A percentile compares a stretch with the other conserved stretches of the same genome.
Evolutionary conservation across 2,329 filamentous ascomycete species (phyloP).

Genomic region (Pseudohalonectria lignicola): DNA sequence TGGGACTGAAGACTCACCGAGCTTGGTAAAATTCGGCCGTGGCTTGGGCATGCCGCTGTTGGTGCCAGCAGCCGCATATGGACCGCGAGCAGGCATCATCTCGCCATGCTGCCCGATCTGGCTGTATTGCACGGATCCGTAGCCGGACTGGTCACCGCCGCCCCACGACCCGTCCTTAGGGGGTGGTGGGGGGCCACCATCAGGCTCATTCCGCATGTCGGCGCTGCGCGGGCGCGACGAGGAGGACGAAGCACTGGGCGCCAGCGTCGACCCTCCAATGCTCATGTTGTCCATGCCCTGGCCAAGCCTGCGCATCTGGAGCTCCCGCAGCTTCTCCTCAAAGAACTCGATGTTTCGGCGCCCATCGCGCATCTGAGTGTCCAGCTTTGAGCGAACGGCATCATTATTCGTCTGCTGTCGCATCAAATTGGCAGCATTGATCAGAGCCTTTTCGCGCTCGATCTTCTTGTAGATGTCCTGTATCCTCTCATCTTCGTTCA

Average conservation of each 20-base stretch:
- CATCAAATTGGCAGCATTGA: constrained; percentile 91
- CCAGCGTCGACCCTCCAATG: constrained; percentile 27
- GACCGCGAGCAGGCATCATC: constrained; percentile 70
- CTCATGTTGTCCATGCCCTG: constrained; percentile 58
- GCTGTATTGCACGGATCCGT: constrained; percentile 45
- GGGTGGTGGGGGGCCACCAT: constrained; percentile 51
- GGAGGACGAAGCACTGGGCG: constrained; percentile 26
- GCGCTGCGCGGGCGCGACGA: constrained; percentile 31
- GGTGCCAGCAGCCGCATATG: constrained; percentile 65
- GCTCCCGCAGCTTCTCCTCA: constrained; percentile 79
- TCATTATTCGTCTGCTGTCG: constrained; percentile 92
- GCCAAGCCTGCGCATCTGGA: constrained; percentile 70
- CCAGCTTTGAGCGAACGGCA: constrained; percentile 77
- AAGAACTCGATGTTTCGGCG: constrained; percentile 91
- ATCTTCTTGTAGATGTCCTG: constrained; percentile 93
- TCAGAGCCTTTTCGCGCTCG: constrained; percentile 89
- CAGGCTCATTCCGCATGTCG: constrained; percentile 30
- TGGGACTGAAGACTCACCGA: constrained; percentile 75
- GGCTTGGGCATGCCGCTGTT: constrained; percentile 58
- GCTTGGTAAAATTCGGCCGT: constrained; percentile 87
- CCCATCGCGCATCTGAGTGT: constrained; percentile 89
- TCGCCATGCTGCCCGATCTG: constrained; percentile 56
- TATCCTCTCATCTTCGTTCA: constrained; percentile 50
- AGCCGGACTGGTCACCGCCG: constrained; percentile 41
- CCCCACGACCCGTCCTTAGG: constrained; percentile 52